These are phyloP conservation scores for Oryza punctata DNA, from an alignment of 176 grass and related monocot species.

Conservation along the genomic window DNA sequence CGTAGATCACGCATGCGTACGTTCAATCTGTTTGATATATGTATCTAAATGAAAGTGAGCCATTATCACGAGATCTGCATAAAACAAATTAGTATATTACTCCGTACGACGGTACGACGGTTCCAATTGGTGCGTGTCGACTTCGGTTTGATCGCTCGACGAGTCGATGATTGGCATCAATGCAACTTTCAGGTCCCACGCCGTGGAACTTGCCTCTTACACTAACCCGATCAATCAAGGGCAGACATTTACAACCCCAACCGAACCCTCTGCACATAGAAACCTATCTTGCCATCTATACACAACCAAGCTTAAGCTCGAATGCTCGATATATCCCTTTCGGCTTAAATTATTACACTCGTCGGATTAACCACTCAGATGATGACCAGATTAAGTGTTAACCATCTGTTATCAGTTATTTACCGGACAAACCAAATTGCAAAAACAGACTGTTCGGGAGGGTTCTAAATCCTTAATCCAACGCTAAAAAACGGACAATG, in stretches of 20 bases:
- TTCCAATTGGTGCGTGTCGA: neutral
- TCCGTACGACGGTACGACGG: neutral
- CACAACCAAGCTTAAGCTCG: neutral
- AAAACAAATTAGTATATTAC: too few species aligned
- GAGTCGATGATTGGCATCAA: neutral
- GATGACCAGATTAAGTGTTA: neutral
- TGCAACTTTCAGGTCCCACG: constrained; percentile 9
- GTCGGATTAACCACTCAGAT: neutral
- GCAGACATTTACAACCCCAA: neutral
- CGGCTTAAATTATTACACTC: constrained; percentile 16
- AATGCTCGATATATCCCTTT: neutral
- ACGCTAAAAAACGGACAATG: too few species aligned
- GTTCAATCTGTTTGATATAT: neutral
- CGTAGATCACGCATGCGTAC: neutral
- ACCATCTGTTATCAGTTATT: too few species aligned
- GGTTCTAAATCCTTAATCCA: too few species aligned
- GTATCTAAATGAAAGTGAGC: neutral
- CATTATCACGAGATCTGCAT: neutral
- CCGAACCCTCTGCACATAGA: neutral
- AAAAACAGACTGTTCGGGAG: too few species aligned
- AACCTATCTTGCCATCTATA: neutral
- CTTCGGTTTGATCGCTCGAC: neutral
- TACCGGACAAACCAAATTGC: too few species aligned
- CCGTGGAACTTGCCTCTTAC: neutral
- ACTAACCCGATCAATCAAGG: neutral